These are phyloP conservation scores for Vickermania ingenoplastis DNA, from an alignment of 208 protist genomes.

Conservation along the genomic window DNA sequence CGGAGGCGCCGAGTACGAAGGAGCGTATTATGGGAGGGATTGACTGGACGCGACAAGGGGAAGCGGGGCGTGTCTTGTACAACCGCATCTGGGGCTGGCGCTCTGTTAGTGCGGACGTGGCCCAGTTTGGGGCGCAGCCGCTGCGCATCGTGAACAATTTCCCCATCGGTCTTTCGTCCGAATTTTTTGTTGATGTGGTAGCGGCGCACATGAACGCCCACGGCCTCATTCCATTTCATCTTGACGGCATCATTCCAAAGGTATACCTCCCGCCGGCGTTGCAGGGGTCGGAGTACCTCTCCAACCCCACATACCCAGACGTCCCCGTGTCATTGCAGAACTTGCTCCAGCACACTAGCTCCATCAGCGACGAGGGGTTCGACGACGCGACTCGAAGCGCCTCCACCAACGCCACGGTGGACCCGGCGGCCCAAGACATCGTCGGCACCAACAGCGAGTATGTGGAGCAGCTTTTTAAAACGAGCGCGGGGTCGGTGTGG, in stretches of 20 bases:
- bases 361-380: conserved; percentile 32
- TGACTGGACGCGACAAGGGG: no score
- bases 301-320: neutral
- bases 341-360: conserved; percentile 49
- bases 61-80: no score
- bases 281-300: neutral
- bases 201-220: conserved; percentile 28
- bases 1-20: no score
- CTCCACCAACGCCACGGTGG: neutral
- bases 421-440: neutral
- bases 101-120: no score
- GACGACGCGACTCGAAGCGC: neutral
- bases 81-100: no score
- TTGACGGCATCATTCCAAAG: conserved; percentile 20
- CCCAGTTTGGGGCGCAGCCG: no score
- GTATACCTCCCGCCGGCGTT: conserved; percentile 26
- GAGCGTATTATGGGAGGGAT: no score
- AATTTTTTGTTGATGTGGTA: conserved; percentile 36
- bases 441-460: neutral
- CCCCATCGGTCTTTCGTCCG: conserved; percentile 30
- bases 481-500: neutral
- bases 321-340: conserved; percentile 19
- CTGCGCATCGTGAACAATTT: conserved; percentile 22
- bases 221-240: conserved; percentile 26
- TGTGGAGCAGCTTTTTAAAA: neutral